phyloP scores from a whole-genome alignment of 306 rosid genomes.

The Oemleria cerasiformis region DNA sequence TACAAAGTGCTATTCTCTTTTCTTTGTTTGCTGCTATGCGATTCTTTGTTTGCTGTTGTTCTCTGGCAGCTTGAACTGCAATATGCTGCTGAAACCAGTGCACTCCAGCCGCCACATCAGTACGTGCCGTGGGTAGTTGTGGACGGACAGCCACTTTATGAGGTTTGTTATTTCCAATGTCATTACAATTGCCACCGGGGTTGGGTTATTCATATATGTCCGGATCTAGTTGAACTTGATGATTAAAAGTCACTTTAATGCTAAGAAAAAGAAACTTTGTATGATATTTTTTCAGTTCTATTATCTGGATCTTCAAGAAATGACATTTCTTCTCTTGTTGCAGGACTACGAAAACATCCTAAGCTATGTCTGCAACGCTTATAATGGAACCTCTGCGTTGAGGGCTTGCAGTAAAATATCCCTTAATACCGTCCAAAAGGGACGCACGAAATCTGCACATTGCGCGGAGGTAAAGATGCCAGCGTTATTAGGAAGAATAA shows the following conservation, averaged over 20 bases:
- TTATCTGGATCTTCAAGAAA: constrained; percentile 1
- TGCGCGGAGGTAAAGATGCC: constrained; percentile 21
- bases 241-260: not conserved
- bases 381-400: constrained; percentile 45
- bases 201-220: not conserved
- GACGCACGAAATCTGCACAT: constrained; percentile 23
- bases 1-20: not conserved
- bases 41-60: not conserved
- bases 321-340: constrained; percentile 16
- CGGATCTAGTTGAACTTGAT: not conserved
- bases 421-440: constrained; percentile 20
- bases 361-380: constrained; percentile 71
- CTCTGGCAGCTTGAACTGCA: constrained; percentile 69
- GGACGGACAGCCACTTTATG: constrained; percentile 77
- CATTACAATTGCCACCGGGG: not conserved
- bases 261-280: not conserved
- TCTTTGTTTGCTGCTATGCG: not conserved
- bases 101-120: constrained; percentile 75
- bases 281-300: not conserved
- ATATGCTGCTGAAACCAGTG: constrained; percentile 64
- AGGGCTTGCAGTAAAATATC: constrained; percentile 43
- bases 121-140: constrained; percentile 95
- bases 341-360: constrained; percentile 77
- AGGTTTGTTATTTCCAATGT: constrained; percentile 45
- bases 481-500: constrained; percentile 28